Base-by-base conservation (phyloP, 306 rosid genomes). In the Corylus avellana region DNA sequence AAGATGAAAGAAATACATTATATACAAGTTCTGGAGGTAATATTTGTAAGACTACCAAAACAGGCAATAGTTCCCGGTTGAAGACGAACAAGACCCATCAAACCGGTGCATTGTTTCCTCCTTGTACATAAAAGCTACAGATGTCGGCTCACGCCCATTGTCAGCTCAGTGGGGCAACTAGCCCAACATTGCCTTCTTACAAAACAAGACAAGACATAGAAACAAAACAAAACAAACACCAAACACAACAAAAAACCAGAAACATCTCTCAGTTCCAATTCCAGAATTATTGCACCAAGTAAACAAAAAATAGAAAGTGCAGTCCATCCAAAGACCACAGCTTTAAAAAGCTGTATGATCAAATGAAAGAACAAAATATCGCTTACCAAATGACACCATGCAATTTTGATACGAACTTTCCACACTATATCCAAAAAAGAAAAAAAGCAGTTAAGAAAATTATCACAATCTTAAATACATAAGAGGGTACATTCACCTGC, bases 101-200 rank as follows among this genome's bases (percentile, higher is more conserved):
- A 92, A 89, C 95, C 84, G 86, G 92, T 89, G 98, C 97, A 95
- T 81, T 87, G 98, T 88, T 89, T 88, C 98, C 93, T 93, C 94
- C 98, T 83, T 87, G 98, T 90, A 89, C 88, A 91, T 91, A 86
- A 95, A 91, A 95, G 99, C 99, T 90, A 95, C 96, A 91, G 99
- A 90, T 72, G 96, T 91, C 99, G 85, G 99, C 98, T 91, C 99
- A 95, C 97, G 87, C 93, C 98, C 98, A 90, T 93, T 91, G 96
- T 91, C 98, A 92, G 95, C 98, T 91, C 97, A 95, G 90, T 92
- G 98, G 98, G 98, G 95, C 98, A 87, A 95, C 96, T 92, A 89
- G 93, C 92, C 97, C 98, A 89, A 92, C 96, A 93, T 95, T 93
- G 98, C 93, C 99, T 90, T 95, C 99, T 95, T 84, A 90, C 92